Evolutionary conservation across 805 yeast species (phyloP), one percentile per base, ranked within the genome.

Genomic region (Suhomyces sp.): DNA sequence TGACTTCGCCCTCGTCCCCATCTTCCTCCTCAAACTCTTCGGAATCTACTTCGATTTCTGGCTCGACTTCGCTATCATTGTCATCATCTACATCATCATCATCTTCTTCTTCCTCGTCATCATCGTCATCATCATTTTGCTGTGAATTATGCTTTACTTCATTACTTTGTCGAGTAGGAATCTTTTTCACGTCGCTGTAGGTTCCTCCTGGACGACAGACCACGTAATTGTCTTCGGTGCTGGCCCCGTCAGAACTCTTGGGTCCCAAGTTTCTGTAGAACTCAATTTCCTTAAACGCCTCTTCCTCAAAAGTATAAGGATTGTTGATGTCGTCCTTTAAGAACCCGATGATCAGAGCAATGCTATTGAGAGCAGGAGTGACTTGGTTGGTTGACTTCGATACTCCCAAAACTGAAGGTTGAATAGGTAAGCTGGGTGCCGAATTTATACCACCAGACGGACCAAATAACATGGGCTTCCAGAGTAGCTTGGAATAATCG

Each of bases 391-490:
- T 46, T 5, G 72, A 68, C 17, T 22, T 23, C 70, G 57, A 15
- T 60, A 56, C 36, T 13, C 46, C 46, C 17, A 23, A n/a, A 17
- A 13, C 22, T 13, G 29, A 22, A n/a, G 42, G 42, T 24, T 35
- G 26, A 33, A 46, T 35, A n/a, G 54, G 53, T 10, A 69, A 72
- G 64, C 80, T 73, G 1, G 82, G 77, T 0, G 82, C 83, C 0
- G 87, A 82, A 60, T 87, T 87, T 35, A 90, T 85, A 12, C 96
- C 96, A 22, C 94, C 90, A 0, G 92, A 86, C 0, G 94, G 93
- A 0, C 96, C 96, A 60, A 84, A 79, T n/a, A 88, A 79, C 69
- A 88, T 78, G 1, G 92, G 91, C 60, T 87, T 88, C 96, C 97
- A 90, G 12, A 90, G 56, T 12, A 90, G 70, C 42, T 77, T 75